Evolutionary conservation across 2,329 filamentous ascomycete genomes (phyloP).

Genomic region (Biscogniauxia marginata): DNA sequence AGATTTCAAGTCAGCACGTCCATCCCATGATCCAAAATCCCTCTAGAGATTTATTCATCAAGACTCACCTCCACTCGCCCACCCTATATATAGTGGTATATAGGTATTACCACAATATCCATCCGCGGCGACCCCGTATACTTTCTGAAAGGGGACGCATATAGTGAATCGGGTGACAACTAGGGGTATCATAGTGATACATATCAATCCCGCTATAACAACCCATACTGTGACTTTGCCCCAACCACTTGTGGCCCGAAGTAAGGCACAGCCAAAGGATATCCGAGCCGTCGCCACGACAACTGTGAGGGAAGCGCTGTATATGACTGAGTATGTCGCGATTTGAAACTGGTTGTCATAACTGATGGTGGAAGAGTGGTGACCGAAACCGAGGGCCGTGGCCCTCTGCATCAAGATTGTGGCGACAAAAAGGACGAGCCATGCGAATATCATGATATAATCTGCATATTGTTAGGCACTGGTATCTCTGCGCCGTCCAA

Average conservation of each 20-base stretch:
- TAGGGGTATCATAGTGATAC: not conserved
- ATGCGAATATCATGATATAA: not conserved
- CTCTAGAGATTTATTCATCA: not conserved
- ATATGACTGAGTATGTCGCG: not conserved
- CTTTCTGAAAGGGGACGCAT: not conserved
- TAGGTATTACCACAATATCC: slow-evolving; percentile 1
- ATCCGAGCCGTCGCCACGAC: not conserved
- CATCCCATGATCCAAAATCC: no score
- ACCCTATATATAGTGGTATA: slow-evolving; percentile 7
- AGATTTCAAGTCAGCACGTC: not conserved
- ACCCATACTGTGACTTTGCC: not conserved
- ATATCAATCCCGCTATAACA: not conserved
- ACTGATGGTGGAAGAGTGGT: not conserved
- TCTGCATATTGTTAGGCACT: not conserved
- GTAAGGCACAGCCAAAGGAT: not conserved
- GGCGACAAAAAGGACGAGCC: not conserved
- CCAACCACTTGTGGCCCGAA: not conserved
- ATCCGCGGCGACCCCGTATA: not conserved
- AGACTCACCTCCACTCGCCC: slow-evolving; percentile 5
- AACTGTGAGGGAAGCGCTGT: not conserved
- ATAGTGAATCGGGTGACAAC: not conserved
- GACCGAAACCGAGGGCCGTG: not conserved
- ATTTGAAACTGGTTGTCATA: not conserved
- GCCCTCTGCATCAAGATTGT: not conserved
- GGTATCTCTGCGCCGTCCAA: not conserved